Evolutionary conservation across 192 early-diverging fungal genomes (phyloP), one percentile per base, ranked within the genome.

Genomic region (Jimgerdemannia flammicorona): DNA sequence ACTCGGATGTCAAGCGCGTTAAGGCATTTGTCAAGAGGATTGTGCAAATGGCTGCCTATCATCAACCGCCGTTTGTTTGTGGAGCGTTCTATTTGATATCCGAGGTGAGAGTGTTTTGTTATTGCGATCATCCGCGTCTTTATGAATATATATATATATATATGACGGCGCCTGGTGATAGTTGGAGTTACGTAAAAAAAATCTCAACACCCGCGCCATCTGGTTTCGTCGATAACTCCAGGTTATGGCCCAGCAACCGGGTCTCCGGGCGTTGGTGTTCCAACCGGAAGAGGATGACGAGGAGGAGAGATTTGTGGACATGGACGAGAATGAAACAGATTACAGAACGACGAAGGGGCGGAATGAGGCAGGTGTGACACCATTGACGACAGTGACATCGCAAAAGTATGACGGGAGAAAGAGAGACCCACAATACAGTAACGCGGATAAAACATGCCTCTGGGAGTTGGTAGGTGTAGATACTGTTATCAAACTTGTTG

Each of bases 1-100:
- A 99, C 78, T 75, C 82, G 4, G 85, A 86, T 68, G 78, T 87
- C 17, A 75, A 81, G 6, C 86, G 97, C 14, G 85, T 93, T 29
- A 88, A 91, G 80, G 90, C 96, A 4, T 98, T 98, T 86, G 81
- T 97, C 8, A 97, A 97, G 85, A 90, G 98, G 67, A 86, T 96
- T 20, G 82, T 97, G 44, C 98, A 99, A 82, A 86, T 90, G 40
- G 90, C 90, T 29, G 82, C 78, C 3, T 84, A 90, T 70, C 90
- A 91, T 74, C 87, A 93, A 73, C 90, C 93, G 3, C 91, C 94
- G 64, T 94, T 97, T 83, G 90, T 95, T 18, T 95, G 93, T 63
- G 98, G 94, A 44, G 82, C 88, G 17, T 85, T 99, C 81, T 97
- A 91, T 75, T 78, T 97, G 74, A 80, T 97, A 6, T 89, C 91